Evolutionary conservation across 2,329 filamentous ascomycete genomes (phyloP), one percentile per base, ranked within the genome.

Genomic region (Botrytis galanthina): DNA sequence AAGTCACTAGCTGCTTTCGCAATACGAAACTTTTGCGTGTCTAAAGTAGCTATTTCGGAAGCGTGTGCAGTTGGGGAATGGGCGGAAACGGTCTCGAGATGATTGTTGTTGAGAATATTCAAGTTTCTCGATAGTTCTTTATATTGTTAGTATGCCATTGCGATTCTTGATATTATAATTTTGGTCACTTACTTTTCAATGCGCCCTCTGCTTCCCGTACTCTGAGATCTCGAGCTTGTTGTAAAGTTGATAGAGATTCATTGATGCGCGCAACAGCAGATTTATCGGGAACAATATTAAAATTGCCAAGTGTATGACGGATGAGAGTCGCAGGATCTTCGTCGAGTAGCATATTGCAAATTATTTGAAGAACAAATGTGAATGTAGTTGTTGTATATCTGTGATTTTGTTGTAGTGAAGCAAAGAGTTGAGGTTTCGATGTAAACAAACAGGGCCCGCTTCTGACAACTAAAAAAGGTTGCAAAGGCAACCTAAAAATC

Each of bases 261-360:
- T 90, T 90, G 81, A 98, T 92, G 81, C 96, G 94, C 32, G 91
- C 86, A 32, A 98, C 89, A 75, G 93, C 93, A 77, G 90, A 86
- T 81, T 94, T 96, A 86, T 99, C 96, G 18, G 93, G 93, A 32
- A 89, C 87, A 80, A 95, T 97, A 85, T 97, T 96, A 90, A 99
- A 99, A 87, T 98, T 97, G 79, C 91, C 88, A 80, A 97, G 92
- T 60, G 95, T 97, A 84, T 97, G 92, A 81, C 91, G 88, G 84
- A 99, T 97, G 81, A 98, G 92, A 62, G 91, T 92, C 62, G 93
- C 93, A 77, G 95, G 95, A 82, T 96, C 93, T 85, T 98, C 95
- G 84, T 97, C 93, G 84, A 98, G 93, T 82, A 98, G 88, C 92
- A 98, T 98, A 76, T 84, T 94, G 85, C 75, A 10, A 51, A 16